Base-by-base conservation (phyloP, 179 eudicot genomes). In the Beta corolliflora region DNA sequence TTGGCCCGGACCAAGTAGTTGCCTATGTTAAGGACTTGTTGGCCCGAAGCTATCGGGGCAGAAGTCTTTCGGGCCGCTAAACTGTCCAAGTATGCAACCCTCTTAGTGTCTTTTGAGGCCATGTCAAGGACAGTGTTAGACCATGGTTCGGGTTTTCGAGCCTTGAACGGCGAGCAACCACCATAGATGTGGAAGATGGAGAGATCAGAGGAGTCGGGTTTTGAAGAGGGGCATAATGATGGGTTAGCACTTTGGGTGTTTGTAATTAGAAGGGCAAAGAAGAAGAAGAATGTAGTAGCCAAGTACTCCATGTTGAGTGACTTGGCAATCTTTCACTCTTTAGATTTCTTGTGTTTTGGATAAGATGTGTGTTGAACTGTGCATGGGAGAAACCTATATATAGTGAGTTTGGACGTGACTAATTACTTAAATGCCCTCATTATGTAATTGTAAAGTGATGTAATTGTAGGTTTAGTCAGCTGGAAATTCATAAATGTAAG, bases 31-130 rank as follows among this genome's bases (percentile, higher is more conserved):
- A 95, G 82, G 45, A 90, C 87, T 36, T 90, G 89, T 55, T 88
- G 97, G 86, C 95, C 98, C n/a, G 98, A 86, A 45, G 91, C 98
- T 7, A 95, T 85, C 0, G 98, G 98, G 81, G 84, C 90, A 0
- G 86, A 74, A 9, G 84, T 66, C 79, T 90, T 92, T 56, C 73
- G 78, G 68, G 88, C 89, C 64, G 84, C 92, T 0, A 93, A 87
- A 85, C 89, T 93, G 3, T 95, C 90, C 70, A 95, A 85, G 78
- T 87, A 92, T 29, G 88, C 80, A 36, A 93, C 85, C 80, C 98
- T 79, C 50, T 86, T 81, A 0, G 89, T 89, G 87, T 95, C 98
- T 12, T 87, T 92, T 7, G 95, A 84, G 81, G 98, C 98, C 98
- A 95, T 91, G 87, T 87, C 80, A 45, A 92, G 67, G 79, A 95